Percentiles rank a stretch among this genome's conserved stretches.
These are phyloP conservation scores for Lagerstroemia speciosa DNA, from an alignment of 345 rosid species.

Conservation along the genomic window DNA sequence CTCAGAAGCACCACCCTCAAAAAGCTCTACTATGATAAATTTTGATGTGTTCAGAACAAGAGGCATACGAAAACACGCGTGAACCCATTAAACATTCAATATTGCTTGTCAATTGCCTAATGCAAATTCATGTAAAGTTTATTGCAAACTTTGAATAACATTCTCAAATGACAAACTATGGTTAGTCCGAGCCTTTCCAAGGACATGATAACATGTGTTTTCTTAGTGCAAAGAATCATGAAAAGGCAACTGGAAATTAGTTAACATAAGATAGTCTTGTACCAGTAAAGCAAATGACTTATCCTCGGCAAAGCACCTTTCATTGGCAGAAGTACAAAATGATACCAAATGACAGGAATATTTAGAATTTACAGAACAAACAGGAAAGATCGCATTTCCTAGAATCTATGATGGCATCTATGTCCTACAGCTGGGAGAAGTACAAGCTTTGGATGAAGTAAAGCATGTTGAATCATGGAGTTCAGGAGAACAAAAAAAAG, in stretches of 20 bases:
- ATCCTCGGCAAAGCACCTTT: not conserved
- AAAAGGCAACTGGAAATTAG: not conserved
- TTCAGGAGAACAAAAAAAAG: not conserved
- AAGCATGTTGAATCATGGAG: not conserved
- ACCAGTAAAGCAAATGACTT: not conserved
- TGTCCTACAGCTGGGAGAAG: constrained; percentile 30
- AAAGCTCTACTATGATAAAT: constrained; percentile 61
- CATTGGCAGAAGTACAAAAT: not conserved
- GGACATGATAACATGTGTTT: not conserved
- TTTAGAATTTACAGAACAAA: constrained; percentile 56
- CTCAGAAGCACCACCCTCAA: constrained; percentile 56
- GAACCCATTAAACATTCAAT: not conserved
- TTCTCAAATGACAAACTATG: not conserved
- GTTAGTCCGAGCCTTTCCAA: not conserved
- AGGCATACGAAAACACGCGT: not conserved
- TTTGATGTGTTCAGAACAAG: constrained; percentile 63
- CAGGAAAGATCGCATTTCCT: constrained; percentile 58
- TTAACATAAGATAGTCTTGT: not conserved
- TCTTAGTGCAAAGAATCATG: not conserved
- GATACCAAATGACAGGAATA: not conserved
- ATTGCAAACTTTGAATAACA: not conserved
- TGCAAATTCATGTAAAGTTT: not conserved
- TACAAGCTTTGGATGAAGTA: not conserved
- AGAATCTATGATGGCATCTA: constrained; percentile 24
- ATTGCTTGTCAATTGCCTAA: not conserved